Evolutionary conservation across 139 green algal species (phyloP).

Genomic region (Pycnococcus provasolii): DNA sequence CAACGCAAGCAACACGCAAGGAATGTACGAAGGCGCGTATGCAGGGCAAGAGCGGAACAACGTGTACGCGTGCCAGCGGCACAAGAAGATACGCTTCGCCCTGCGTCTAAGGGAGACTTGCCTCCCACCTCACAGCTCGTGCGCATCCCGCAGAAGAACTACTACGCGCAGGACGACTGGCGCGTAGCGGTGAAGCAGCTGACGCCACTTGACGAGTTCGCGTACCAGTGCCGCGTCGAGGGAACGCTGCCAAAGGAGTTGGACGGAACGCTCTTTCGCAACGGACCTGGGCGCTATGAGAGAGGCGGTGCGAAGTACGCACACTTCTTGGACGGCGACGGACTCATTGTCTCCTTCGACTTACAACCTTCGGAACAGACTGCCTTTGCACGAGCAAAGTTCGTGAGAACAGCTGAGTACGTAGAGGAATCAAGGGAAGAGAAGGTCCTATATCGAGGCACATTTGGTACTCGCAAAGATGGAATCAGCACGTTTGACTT

Average conservation of each 20-base stretch:
- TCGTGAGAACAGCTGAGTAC: slow-evolving; percentile 19
- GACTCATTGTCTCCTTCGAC: not conserved
- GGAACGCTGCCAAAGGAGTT: slow-evolving; percentile 11
- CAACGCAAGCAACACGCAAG: too few relatives aligned
- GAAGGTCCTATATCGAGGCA: slow-evolving; percentile 9
- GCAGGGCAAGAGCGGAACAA: too few relatives aligned
- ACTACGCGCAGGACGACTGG: too few relatives aligned
- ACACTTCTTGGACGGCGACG: slow-evolving; percentile 22
- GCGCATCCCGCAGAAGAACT: too few relatives aligned
- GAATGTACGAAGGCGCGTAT: too few relatives aligned
- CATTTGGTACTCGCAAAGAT: slow-evolving; percentile 11
- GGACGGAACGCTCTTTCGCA: slow-evolving; percentile 14
- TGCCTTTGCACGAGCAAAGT: not conserved
- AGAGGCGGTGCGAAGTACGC: slow-evolving; percentile 1
- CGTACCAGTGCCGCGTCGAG: not conserved
- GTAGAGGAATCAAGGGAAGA: slow-evolving; percentile 1
- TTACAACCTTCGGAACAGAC: not conserved
- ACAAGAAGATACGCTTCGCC: too few relatives aligned
- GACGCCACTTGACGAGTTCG: too few relatives aligned
- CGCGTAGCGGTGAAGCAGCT: too few relatives aligned
- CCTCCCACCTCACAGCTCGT: too few relatives aligned
- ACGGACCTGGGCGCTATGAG: slow-evolving; percentile 18
- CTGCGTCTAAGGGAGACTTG: too few relatives aligned
- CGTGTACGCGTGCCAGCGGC: too few relatives aligned
- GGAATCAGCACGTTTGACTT: slow-evolving; percentile 15